Base-by-base conservation (phyloP, 2,329 filamentous ascomycete genomes). In the Trichoderma sp. region DNA sequence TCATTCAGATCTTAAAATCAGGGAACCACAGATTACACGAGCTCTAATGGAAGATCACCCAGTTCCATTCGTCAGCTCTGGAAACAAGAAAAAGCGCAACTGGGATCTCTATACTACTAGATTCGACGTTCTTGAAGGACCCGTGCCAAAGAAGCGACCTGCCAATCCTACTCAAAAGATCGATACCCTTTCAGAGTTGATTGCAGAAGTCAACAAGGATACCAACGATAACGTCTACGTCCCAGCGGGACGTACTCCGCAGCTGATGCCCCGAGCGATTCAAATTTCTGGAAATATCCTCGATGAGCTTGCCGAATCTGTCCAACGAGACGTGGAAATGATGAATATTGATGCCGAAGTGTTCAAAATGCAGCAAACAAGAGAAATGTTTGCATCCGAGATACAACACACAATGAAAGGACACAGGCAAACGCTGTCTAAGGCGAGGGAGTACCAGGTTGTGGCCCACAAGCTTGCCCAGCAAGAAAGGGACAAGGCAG, bases 321-420 rank as follows among this genome's bases (percentile, higher is more conserved):
- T 64, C 4, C 60, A 63, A 28, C 28, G 8, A 39, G 51, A 65
- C 12, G 28, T 64, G 5, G 34, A 71, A 1, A 60, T 66, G 61
- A 43, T 60, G 53, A 28, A 34, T 21, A n/a, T 51, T 24, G 58
- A 51, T 28, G 58, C 72, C 14, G 39, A 77, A 5, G 75, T 3
- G 6, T 12, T 26, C 8, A 30, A 66, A 26, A 30, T 9, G 0
- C 32, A 58, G 1, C 47, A 62, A 2, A 9, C 28, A n/a, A 34
- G n/a, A 28, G 24, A 24, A 12, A 18, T 24, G 3, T 11, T 53
- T 12, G 18, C 43, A 1, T 24, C 8, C 9, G 51, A 57, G 21
- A 56, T 65, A 28, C 15, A 60, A 2, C 1, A 34, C 0, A 14
- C 26, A 11, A 65, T 60, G 8, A 9, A 39, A 9, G n/a, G 21